phyloP scores from a whole-genome alignment of 2,329 filamentous ascomycete genomes.

The Phaeophleospora eucalypticola region DNA sequence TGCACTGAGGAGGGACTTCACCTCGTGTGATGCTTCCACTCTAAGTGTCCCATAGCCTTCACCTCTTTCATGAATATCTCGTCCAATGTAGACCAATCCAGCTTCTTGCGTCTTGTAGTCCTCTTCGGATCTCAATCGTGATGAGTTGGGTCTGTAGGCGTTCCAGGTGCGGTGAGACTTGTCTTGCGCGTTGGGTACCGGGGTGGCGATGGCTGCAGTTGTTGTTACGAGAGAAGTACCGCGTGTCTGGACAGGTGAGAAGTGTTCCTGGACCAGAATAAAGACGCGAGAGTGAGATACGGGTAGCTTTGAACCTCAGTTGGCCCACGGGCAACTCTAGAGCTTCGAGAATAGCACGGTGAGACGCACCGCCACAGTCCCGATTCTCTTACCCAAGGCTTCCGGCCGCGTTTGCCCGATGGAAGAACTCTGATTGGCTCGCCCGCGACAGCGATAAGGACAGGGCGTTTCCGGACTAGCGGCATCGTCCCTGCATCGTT shows the following conservation, averaged over 20 bases:
- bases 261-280: background rate
- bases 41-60: too few species aligned
- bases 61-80: too few species aligned
- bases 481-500: background rate
- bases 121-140: too few species aligned
- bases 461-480: background rate
- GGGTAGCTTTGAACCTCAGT: background rate
- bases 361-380: background rate
- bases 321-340: slow-evolving; percentile 1
- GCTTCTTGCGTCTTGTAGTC: too few species aligned
- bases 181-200: too few species aligned
- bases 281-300: background rate
- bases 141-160: too few species aligned
- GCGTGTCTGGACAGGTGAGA: background rate
- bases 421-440: background rate
- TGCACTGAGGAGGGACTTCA: background rate
- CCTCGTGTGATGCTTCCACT: background rate
- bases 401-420: background rate
- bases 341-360: background rate
- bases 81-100: too few species aligned
- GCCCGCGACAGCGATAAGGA: background rate
- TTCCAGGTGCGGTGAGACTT: too few species aligned
- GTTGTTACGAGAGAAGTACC: too few species aligned
- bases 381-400: background rate
- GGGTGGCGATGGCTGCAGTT: too few species aligned